Evolutionary conservation across 345 rosid species (phyloP), one percentile per base, ranked within the genome.

Genomic region (Bruguiera gymnorhiza): DNA sequence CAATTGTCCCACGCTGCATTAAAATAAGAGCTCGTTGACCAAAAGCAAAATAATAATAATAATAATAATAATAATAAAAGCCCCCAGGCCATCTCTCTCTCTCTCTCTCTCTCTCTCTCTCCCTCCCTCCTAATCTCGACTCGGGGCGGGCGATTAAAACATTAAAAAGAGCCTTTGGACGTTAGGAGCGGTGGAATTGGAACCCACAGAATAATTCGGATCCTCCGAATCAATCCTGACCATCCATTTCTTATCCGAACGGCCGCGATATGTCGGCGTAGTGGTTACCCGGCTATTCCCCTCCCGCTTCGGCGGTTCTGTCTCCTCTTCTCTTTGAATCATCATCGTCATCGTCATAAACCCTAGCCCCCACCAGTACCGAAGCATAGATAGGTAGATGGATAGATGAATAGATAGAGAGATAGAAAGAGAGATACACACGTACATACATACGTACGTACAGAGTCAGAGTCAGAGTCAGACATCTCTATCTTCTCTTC

Each of bases 301-400:
- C 66, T 21, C 54, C 29, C 62, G 32, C 48, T 3, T 4, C 1
- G 32, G 48, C 60, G 59, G 65, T 69, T 13, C 50, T 27, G 19
- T 13, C 5, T 43, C 1, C 50, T 13, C 50, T 3, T 13, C 15
- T 43, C 50, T 43, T 43, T 43, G 54, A 3, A 39, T 39, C 48
- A 9, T 39, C 48, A 3, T 39, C 48, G 3, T 43, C 50, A 13
- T 59, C 6, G 20, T 73, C 67, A 53, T 73, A 73, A 73, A 73
- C 77, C 77, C 77, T 73, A 73, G 77, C 72, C 32, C 52, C 77
- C 37, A 58, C 58, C 72, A 8, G 26, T 8, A 34, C 6, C 36
- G 34, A 19, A 51, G 15, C 50, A 2, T 39, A 11, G 4, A 18
- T 43, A 2, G 13, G 1, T 10, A 0, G 3, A 15, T 15, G 0